A percentile compares a stretch with the other conserved stretches of the same genome.
Evolutionary conservation across 331 rosid genomes (phyloP).

Genomic region (Phaseolus coccineus): DNA sequence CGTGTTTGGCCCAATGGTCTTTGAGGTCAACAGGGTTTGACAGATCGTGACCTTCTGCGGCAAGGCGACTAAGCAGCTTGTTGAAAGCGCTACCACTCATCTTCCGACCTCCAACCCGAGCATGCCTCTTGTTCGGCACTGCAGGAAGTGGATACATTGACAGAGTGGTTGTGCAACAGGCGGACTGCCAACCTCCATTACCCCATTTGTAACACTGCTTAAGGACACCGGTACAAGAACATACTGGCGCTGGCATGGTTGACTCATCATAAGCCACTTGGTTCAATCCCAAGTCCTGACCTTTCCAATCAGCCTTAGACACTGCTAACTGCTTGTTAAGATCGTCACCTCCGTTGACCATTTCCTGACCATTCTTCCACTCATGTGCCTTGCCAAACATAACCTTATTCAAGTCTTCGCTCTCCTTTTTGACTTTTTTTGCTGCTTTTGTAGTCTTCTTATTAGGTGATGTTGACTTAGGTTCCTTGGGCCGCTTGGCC

Average conservation of each 20-base stretch:
- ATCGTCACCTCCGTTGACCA: slow-evolving; percentile 68
- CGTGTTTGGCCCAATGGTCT: slow-evolving; percentile 96
- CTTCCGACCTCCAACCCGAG: slow-evolving; percentile 91
- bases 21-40: slow-evolving; percentile 89
- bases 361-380: slow-evolving; percentile 74
- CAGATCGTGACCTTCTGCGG: slow-evolving; percentile 92
- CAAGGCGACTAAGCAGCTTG: slow-evolving; percentile 88
- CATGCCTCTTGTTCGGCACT: slow-evolving; percentile 91
- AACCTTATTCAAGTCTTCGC: slow-evolving; percentile 74
- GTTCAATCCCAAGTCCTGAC: slow-evolving; percentile 85
- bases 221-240: slow-evolving; percentile 84
- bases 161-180: slow-evolving; percentile 90
- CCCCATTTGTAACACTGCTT: slow-evolving; percentile 99
- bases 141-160: slow-evolving; percentile 89
- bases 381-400: slow-evolving; percentile 68
- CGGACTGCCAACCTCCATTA: slow-evolving; percentile 95
- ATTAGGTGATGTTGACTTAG: slow-evolving; percentile 61
- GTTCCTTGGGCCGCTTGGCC: slow-evolving; percentile 70
- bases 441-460: slow-evolving; percentile 69
- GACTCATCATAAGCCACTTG: slow-evolving; percentile 90
- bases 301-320: slow-evolving; percentile 87
- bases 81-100: slow-evolving; percentile 98
- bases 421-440: slow-evolving; percentile 71
- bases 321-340: slow-evolving; percentile 65
- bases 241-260: slow-evolving; percentile 91